These are phyloP conservation scores for Talaromyces borbonicus DNA, from an alignment of 495 filamentous ascomycete species.

Conservation along the genomic window DNA sequence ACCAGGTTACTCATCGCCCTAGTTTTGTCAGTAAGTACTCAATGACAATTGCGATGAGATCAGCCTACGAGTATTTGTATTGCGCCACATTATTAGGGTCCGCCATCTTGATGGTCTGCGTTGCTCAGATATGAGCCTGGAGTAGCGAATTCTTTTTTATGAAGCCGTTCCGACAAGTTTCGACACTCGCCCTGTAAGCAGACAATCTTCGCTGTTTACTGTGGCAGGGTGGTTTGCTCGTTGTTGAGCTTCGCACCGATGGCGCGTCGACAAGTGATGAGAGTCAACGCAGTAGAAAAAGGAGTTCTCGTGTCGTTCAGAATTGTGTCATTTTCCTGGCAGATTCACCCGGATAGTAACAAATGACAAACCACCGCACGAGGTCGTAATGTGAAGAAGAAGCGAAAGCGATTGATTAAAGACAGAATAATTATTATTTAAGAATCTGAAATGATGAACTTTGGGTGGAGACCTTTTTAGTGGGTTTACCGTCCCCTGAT, in stretches of 20 bases:
- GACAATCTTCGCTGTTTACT: no score
- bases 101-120: slow-evolving; percentile 49
- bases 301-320: no score
- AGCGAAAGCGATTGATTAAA: background rate
- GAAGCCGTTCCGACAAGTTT: no score
- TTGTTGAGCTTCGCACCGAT: slow-evolving; percentile 7
- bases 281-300: no score
- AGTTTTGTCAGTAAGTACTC: background rate
- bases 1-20: slow-evolving; percentile 99
- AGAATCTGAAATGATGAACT: slow-evolving; percentile 1
- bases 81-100: slow-evolving; percentile 89
- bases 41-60: background rate
- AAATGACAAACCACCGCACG: no score
- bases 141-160: background rate
- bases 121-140: background rate
- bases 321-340: no score
- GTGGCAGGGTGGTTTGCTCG: no score
- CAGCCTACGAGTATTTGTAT: slow-evolving; percentile 80
- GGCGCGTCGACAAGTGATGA: slow-evolving; percentile 5
- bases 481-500: background rate
- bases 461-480: slow-evolving; percentile 2
- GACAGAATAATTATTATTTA: background rate
- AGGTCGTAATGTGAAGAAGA: no score
- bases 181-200: no score
- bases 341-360: no score